Conservation (phyloP, 139 green algal genomes). For the Diplosphaera chodatii region DNA sequence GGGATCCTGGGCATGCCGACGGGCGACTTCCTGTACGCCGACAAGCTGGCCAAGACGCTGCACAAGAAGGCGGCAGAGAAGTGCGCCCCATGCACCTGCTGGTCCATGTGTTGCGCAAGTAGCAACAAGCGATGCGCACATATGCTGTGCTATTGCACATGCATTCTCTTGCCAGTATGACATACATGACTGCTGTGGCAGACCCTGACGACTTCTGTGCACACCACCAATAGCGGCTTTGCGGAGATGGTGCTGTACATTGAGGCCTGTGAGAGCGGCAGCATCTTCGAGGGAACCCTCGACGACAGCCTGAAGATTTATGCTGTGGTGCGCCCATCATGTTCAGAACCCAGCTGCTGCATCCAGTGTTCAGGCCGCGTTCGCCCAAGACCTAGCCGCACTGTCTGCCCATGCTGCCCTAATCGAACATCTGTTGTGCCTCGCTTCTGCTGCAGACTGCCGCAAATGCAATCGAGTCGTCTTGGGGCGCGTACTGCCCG, state of each 20-base stretch:
- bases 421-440: too few species aligned
- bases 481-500: not conserved
- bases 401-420: too few species aligned
- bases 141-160: too few species aligned
- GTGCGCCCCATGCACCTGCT: too few species aligned
- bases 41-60: slow-evolving; percentile 72
- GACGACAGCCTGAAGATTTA: slow-evolving; percentile 49
- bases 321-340: slow-evolving; percentile 43
- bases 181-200: too few species aligned
- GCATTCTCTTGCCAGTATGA: too few species aligned
- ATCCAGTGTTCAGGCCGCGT: too few species aligned
- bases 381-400: too few species aligned
- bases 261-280: slow-evolving; percentile 89
- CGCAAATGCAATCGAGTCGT: slow-evolving; percentile 74
- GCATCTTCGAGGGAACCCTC: slow-evolving; percentile 87
- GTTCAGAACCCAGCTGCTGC: too few species aligned
- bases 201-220: not conserved
- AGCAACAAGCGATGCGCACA: too few species aligned
- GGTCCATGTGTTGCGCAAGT: too few species aligned
- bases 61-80: slow-evolving; percentile 16
- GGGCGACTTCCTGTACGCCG: slow-evolving; percentile 79
- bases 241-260: slow-evolving; percentile 80
- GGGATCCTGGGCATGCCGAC: slow-evolving; percentile 88
- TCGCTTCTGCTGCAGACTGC: slow-evolving; percentile 47
- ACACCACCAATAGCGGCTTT: slow-evolving; percentile 42